Evolutionary conservation across 139 green algal genomes (phyloP), one percentile per base, ranked within the genome.

Genomic region (Tetraselmis striata): DNA sequence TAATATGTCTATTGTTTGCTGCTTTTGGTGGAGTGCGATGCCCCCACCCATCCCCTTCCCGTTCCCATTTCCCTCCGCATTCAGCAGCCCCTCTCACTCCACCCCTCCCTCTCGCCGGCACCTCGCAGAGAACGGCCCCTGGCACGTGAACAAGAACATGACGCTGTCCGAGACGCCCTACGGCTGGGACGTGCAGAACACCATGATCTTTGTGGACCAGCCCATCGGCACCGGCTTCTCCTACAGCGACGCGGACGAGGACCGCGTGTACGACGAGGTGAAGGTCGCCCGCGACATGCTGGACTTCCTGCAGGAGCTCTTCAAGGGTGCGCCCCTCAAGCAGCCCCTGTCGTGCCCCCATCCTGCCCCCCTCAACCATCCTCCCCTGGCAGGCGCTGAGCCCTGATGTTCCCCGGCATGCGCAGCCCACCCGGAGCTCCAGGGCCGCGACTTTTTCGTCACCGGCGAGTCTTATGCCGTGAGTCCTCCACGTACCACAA

Each of bases 191-290:
- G 79, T 82, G 1, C 79, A 79, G 74, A 58, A 85, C 79, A 88
- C 90, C 77, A 92, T 92, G 77, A 95, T 97, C 76, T 96, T 92
- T 76, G 91, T 98, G n/a, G 95, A 97, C 87, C 95, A 98, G 87
- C 96, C 96, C 30, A 94, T 99, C 59, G 91, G 92, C 82, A 98
- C 95, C 2, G 96, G 96, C 27, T 99, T 97, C 87, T 95, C 88
- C 23, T 98, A 92, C 80, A 93, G 85, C 45, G 29, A 90, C 11
- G 79, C 86, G 27, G 76, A 76, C 23, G 58, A n/a, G 1, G 87
- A 88, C 81, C 77, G 85, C 1, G 81, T 86, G 32, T 91, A 89
- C 84, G 84, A 91, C 76, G 93, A 97, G 84, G 30, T 80, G 1
- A 87, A 82, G n/a, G 95, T 99, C 26, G 89, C 88, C 0, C 86